Evolutionary conservation across 495 filamentous ascomycete species (phyloP).

Genomic region (Trichoderma reesei): DNA sequence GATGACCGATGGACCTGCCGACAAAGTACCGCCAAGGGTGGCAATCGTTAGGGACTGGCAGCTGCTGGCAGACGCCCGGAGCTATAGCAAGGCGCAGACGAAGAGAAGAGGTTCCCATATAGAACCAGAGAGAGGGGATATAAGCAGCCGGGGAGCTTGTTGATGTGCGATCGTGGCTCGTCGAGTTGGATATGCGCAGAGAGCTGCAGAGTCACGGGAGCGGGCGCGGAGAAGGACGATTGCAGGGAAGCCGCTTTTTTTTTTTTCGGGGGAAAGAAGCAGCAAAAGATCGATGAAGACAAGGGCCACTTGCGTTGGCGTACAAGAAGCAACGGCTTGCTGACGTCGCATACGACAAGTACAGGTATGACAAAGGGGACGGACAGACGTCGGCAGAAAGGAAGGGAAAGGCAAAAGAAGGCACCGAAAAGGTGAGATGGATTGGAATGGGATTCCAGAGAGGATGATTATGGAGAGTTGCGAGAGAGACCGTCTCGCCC

Average conservation of each 20-base stretch:
- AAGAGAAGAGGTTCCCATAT: neutral
- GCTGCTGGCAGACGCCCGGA: neutral
- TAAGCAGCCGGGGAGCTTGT: neutral
- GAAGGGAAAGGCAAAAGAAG: no score
- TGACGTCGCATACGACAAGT: neutral
- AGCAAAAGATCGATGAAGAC: conserved; percentile 1
- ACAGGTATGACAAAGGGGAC: neutral
- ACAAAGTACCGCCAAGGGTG: conserved; percentile 4
- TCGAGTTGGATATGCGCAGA: neutral
- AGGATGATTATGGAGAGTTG: no score
- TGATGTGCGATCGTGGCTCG: neutral
- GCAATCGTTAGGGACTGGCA: neutral
- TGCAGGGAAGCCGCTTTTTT: neutral
- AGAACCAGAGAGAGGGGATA: neutral
- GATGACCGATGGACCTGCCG: conserved; percentile 4
- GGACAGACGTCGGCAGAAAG: neutral
- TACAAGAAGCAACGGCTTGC: neutral
- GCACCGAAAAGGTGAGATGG: neutral
- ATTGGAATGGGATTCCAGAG: neutral
- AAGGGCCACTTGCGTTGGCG: neutral
- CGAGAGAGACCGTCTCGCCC: no score
- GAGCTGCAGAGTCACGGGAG: conserved; percentile 1
- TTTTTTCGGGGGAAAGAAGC: neutral
- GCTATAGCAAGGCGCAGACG: neutral
- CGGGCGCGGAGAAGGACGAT: neutral